Conservation (phyloP, 1,139 yeast genomes). For the Saccharomycopsis hybrid region DNA sequence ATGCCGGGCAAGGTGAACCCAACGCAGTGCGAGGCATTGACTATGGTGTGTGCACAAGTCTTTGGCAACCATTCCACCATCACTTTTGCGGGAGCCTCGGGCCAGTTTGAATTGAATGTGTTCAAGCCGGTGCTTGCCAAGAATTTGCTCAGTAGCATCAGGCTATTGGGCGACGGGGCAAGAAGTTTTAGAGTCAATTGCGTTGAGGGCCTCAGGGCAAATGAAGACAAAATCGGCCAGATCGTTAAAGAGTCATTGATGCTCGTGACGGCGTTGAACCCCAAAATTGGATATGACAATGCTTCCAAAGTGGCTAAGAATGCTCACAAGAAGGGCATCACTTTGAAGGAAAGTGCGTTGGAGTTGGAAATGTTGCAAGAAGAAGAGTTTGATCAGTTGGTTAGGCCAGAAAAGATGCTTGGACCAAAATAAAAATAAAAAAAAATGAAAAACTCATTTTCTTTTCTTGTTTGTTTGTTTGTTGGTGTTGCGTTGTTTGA, state of each 20-base stretch:
- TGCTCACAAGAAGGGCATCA: conserved; percentile 96
- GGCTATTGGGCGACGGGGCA: conserved; percentile 83
- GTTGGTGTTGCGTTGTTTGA: no score
- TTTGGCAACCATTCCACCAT: conserved; percentile 93
- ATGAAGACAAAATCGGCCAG: conserved; percentile 79
- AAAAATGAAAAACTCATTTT: no score
- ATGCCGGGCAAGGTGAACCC: conserved; percentile 99
- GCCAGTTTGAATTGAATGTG: conserved; percentile 96
- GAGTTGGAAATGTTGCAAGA: conserved; percentile 78
- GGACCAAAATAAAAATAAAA: conserved; percentile 54
- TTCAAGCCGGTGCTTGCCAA: conserved; percentile 95
- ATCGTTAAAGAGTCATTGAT: conserved; percentile 88
- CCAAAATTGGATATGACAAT: conserved; percentile 95
- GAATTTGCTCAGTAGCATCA: conserved; percentile 78
- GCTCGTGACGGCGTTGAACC: conserved; percentile 98
- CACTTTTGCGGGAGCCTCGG: conserved; percentile 96
- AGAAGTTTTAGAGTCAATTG: conserved; percentile 88
- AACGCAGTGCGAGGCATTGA: conserved; percentile 96
- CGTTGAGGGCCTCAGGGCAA: conserved; percentile 90
- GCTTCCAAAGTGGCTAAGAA: conserved; percentile 98
- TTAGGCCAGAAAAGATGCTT: conserved; percentile 95
- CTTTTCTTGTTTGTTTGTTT: no score
- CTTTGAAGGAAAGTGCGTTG: conserved; percentile 88
- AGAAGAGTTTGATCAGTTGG: conserved; percentile 93
- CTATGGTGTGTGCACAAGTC: conserved; percentile 97